Percentiles rank a stretch among this genome's conserved stretches.
These are phyloP conservation scores for Penicillium aurantiogriseum DNA, from an alignment of 2,329 filamentous ascomycete species.

Conservation along the genomic window DNA sequence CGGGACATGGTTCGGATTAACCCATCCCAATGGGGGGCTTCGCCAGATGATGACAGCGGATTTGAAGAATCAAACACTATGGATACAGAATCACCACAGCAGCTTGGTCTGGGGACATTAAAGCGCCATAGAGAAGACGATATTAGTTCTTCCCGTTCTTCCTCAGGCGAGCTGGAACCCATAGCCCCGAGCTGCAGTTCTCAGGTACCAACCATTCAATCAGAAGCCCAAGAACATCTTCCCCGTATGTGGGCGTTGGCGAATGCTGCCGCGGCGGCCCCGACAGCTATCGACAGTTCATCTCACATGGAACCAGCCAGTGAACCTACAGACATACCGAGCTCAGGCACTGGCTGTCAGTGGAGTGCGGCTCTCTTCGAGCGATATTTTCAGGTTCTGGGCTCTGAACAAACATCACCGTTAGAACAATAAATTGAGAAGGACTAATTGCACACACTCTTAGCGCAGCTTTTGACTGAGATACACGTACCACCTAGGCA, in stretches of 20 bases:
- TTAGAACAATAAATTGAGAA: no score
- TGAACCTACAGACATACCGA: constrained; percentile 11
- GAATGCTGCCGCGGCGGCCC: neutral
- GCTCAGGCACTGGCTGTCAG: constrained; percentile 18
- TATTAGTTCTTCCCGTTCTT: neutral
- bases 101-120: no score
- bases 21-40: neutral
- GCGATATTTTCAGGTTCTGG: constrained; percentile 14
- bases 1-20: neutral
- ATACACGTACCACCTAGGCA: no score
- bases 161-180: neutral
- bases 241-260: neutral
- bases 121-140: neutral
- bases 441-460: no score
- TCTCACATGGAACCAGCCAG: neutral
- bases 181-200: neutral
- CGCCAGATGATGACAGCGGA: neutral
- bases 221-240: neutral
- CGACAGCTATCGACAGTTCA: neutral
- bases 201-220: neutral
- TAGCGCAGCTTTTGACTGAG: no score
- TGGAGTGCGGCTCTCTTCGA: constrained; percentile 20
- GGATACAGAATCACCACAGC: neutral
- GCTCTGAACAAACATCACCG: neutral
- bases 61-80: neutral